These are phyloP conservation scores for Sequoiadendron giganteum DNA, from an alignment of 75 land plant genomes.

Conservation along the genomic window DNA sequence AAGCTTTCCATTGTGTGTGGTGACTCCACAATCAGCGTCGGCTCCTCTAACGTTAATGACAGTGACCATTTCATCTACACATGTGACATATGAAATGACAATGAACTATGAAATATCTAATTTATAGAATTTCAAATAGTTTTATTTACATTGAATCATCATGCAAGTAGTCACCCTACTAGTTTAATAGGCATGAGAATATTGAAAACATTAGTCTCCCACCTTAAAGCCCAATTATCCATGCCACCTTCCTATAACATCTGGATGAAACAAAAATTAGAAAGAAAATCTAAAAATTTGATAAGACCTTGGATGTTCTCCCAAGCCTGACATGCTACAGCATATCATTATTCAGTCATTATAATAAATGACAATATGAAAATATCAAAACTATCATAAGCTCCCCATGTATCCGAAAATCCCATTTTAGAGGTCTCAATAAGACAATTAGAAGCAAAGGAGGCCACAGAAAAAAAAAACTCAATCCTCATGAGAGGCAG, in stretches of 20 bases:
- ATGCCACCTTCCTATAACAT: neutral
- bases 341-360: neutral
- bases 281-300: neutral
- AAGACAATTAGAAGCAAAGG: neutral
- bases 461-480: neutral
- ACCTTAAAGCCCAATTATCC: neutral
- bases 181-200: too few relatives aligned
- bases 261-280: neutral
- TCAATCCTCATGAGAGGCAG: neutral
- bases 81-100: too few relatives aligned
- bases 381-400: neutral
- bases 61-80: too few relatives aligned
- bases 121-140: too few relatives aligned
- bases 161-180: too few relatives aligned
- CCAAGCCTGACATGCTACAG: neutral
- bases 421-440: neutral
- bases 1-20: too few relatives aligned
- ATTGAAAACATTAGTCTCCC: too few relatives aligned
- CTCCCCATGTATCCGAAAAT: neutral
- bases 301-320: neutral
- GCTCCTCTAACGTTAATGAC: too few relatives aligned
- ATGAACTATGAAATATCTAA: too few relatives aligned
- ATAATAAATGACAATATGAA: neutral
- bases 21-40: too few relatives aligned
- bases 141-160: too few relatives aligned